Conservation (phyloP, 441 rosid species). For the Mallotus japonicus region DNA sequence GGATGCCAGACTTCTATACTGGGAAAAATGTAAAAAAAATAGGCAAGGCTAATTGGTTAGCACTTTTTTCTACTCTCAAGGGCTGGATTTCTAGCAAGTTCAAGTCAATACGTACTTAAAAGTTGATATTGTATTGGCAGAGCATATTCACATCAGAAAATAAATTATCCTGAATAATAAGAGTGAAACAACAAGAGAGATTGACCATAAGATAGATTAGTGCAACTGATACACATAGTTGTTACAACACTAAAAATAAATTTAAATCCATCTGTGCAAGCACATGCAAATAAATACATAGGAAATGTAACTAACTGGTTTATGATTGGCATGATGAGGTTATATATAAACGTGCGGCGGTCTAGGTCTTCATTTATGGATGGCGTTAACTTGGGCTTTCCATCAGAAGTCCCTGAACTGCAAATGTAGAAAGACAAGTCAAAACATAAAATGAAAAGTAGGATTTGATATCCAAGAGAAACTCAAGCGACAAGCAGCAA, state of each 20-base stretch:
- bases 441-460: conserved; percentile 9
- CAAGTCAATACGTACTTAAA: not conserved
- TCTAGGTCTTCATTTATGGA: conserved; percentile 81
- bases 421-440: conserved; percentile 24
- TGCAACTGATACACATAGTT: not conserved
- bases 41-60: not conserved
- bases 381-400: conserved; percentile 87
- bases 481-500: not conserved
- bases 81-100: not conserved
- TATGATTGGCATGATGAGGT: conserved; percentile 79
- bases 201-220: not conserved
- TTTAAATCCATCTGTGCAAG: not conserved
- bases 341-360: conserved; percentile 83
- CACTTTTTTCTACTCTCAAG: not conserved
- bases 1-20: not conserved
- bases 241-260: not conserved
- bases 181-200: not conserved
- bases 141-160: not conserved
- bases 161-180: not conserved
- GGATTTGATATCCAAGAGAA: not conserved
- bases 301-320: conserved; percentile 52
- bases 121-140: not conserved
- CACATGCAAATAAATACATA: not conserved
- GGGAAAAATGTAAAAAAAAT: not conserved
- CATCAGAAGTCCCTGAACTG: conserved; percentile 94